Conservation (phyloP, 768 basidiomycete species). For the Lentinus tigrinus region DNA sequence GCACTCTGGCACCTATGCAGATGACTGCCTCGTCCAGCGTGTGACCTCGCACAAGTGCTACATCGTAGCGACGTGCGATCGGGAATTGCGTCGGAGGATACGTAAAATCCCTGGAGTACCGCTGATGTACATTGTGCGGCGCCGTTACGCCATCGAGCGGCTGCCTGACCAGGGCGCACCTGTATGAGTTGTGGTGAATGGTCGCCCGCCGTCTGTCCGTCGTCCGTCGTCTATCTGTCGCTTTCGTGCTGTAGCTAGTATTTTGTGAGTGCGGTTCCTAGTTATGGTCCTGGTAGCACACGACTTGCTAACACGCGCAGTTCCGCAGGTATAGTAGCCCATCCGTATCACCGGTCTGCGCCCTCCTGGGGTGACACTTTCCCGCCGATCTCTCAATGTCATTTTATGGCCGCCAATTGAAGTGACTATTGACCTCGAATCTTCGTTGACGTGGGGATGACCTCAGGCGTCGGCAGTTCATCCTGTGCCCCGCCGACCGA, state of each 20-base stretch:
- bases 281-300: background rate
- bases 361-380: background rate
- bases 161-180: constrained; percentile 93
- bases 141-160: constrained; percentile 91
- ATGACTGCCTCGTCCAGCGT: constrained; percentile 96
- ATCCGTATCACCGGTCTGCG: background rate
- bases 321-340: too few species aligned
- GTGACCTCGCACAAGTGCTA: constrained; percentile 95
- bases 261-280: background rate
- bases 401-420: background rate
- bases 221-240: background rate
- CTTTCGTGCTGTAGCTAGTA: constrained; percentile 7
- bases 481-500: background rate
- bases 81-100: constrained; percentile 88
- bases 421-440: background rate
- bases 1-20: constrained; percentile 96
- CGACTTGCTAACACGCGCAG: too few species aligned
- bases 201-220: background rate
- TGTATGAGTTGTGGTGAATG: constrained; percentile 12
- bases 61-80: constrained; percentile 96
- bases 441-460: background rate
- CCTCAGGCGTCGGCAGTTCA: background rate
- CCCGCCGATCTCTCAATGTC: background rate
- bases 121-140: constrained; percentile 94
- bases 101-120: constrained; percentile 92